Percentiles rank a stretch among this genome's conserved stretches.
Conservation (phyloP, 1,284 basidiomycete species). For the Vanrija pseudolonga region DNA sequence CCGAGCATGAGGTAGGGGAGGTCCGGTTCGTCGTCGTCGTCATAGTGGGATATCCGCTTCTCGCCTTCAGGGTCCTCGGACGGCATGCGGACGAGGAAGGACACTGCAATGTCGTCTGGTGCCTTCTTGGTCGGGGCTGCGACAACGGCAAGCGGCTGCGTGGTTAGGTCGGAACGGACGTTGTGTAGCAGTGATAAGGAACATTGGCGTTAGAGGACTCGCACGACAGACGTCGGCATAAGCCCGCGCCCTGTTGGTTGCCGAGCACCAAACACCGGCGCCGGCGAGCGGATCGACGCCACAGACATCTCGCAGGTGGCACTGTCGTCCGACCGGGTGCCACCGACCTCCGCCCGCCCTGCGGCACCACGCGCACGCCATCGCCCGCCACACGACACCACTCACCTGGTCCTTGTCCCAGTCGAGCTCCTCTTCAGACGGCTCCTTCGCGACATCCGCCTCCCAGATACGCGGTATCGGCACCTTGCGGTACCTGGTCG, state of each 20-base stretch:
- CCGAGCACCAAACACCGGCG: no score
- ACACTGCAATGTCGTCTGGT: slow-evolving; percentile 4
- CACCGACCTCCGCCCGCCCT: no score
- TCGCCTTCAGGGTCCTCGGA: background rate
- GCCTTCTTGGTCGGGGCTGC: background rate
- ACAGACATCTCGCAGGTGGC: no score
- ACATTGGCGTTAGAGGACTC: no score
- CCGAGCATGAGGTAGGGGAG: slow-evolving; percentile 15
- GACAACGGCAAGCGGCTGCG: slow-evolving; percentile 6
- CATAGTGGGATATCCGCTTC: background rate
- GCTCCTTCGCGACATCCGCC: slow-evolving; percentile 3
- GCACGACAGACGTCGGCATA: no score
- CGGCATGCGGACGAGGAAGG: slow-evolving; percentile 13
- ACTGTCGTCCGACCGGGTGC: no score
- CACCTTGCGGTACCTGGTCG: background rate
- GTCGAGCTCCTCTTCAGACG: background rate
- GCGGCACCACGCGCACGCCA: no score
- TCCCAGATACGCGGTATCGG: slow-evolving; percentile 11
- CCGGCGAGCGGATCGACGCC: no score
- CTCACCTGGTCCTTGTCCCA: slow-evolving; percentile 6
- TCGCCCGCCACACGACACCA: background rate
- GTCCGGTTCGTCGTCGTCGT: background rate
- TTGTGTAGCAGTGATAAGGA: no score
- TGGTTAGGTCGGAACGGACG: background rate
- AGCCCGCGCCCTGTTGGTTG: no score